phyloP scores from a whole-genome alignment of 257 asterid genomes.

The Anisodus acutangulus region DNA sequence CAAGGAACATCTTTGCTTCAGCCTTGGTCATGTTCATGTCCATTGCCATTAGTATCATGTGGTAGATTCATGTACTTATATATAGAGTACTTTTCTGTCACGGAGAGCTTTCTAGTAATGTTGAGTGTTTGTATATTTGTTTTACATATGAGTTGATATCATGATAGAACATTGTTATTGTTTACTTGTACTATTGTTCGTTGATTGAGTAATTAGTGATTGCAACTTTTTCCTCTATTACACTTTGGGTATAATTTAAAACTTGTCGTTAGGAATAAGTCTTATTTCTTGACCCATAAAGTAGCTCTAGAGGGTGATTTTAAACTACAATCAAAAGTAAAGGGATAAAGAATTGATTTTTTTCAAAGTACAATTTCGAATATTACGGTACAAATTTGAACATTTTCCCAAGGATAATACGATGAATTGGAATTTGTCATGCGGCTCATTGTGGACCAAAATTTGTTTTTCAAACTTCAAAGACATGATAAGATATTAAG shows the following conservation, averaged over 20 bases:
- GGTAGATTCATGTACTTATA: slow-evolving; percentile 38
- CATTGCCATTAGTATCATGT: slow-evolving; percentile 36
- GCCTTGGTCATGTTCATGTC: slow-evolving; percentile 36
- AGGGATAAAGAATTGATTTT: too few relatives aligned
- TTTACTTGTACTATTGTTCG: slow-evolving; percentile 18
- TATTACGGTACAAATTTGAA: too few relatives aligned
- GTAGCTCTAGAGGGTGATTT: too few relatives aligned
- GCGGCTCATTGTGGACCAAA: background rate
- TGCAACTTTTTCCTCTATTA: background rate
- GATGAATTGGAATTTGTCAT: background rate
- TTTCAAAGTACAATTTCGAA: too few relatives aligned
- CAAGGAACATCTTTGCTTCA: slow-evolving; percentile 12
- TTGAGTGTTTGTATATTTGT: slow-evolving; percentile 29
- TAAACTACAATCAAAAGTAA: too few relatives aligned
- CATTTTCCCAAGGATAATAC: too few relatives aligned
- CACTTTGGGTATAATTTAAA: too few relatives aligned
- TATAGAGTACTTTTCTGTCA: slow-evolving; percentile 22
- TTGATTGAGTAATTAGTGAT: slow-evolving; percentile 13
- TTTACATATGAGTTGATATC: slow-evolving; percentile 24
- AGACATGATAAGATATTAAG: background rate
- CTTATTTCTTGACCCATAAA: too few relatives aligned
- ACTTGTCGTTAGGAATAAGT: too few relatives aligned
- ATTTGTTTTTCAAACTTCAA: too few relatives aligned
- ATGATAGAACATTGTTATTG: slow-evolving; percentile 16
- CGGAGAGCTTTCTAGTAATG: slow-evolving; percentile 24